These are phyloP conservation scores for Aspergillus felis DNA, from an alignment of 2,329 filamentous ascomycete species.

Conservation along the genomic window DNA sequence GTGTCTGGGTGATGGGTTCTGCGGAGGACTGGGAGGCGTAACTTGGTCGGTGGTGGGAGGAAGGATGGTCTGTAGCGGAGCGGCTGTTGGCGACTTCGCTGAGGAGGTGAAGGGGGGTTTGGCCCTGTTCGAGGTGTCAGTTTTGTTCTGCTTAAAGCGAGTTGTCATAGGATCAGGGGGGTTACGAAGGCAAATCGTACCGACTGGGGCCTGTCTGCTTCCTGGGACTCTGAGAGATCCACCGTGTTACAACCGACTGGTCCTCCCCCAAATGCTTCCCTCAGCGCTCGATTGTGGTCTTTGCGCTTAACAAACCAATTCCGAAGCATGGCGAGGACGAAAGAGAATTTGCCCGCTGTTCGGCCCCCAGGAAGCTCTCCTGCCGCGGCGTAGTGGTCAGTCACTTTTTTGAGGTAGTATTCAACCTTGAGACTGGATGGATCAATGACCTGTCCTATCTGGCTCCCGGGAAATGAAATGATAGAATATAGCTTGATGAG, in stretches of 20 bases:
- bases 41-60: slow-evolving; percentile 2
- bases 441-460: slow-evolving; percentile 66
- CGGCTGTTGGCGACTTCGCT: slow-evolving; percentile 36
- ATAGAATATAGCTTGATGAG: slow-evolving; percentile 72
- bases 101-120: slow-evolving; percentile 35
- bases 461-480: slow-evolving; percentile 59
- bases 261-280: slow-evolving; percentile 18
- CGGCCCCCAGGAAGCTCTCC: slow-evolving; percentile 62
- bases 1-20: slow-evolving; percentile 8
- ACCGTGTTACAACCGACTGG: not conserved
- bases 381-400: slow-evolving; percentile 63
- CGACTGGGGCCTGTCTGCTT: not conserved
- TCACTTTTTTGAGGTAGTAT: slow-evolving; percentile 65
- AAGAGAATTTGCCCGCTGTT: slow-evolving; percentile 65
- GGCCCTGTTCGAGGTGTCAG: slow-evolving; percentile 7
- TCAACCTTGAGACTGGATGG: slow-evolving; percentile 63
- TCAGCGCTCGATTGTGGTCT: slow-evolving; percentile 25
- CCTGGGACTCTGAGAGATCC: not conserved
- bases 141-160: not conserved
- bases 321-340: slow-evolving; percentile 66
- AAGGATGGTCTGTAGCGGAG: slow-evolving; percentile 4
- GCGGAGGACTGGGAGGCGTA: slow-evolving; percentile 9
- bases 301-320: slow-evolving; percentile 61
- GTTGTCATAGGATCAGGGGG: not conserved
- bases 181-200: not conserved